phyloP scores from a whole-genome alignment of 2,329 filamentous ascomycete species.

The Thermothelomyces thermophilus region DNA sequence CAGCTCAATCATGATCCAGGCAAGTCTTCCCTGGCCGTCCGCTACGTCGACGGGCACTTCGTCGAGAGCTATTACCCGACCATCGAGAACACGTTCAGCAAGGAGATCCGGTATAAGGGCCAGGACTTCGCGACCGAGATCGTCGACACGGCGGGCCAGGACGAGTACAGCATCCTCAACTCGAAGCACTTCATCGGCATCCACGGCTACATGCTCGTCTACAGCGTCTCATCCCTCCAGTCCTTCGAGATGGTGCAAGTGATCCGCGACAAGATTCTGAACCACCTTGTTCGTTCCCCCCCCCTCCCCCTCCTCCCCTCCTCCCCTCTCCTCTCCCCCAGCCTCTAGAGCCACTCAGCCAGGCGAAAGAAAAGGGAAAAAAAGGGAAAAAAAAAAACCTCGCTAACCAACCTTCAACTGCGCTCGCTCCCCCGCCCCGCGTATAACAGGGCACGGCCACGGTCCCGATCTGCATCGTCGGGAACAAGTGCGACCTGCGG shows the following conservation, averaged over 20 bases:
- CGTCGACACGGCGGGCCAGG: slow-evolving; percentile 96
- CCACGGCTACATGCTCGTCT: slow-evolving; percentile 97
- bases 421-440: background rate
- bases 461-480: slow-evolving; percentile 89
- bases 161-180: slow-evolving; percentile 98
- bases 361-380: too few relatives aligned
- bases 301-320: background rate
- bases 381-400: background rate
- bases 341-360: background rate
- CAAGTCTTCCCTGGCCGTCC: slow-evolving; percentile 94
- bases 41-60: slow-evolving; percentile 95
- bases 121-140: slow-evolving; percentile 96
- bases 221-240: slow-evolving; percentile 89
- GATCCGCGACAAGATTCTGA: slow-evolving; percentile 94
- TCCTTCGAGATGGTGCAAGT: slow-evolving; percentile 97
- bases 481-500: slow-evolving; percentile 92
- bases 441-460: slow-evolving; percentile 72
- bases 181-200: slow-evolving; percentile 99
- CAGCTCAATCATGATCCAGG: slow-evolving; percentile 50
- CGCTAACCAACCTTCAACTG: background rate
- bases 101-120: slow-evolving; percentile 84
- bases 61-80: slow-evolving; percentile 99
- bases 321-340: background rate
- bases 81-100: slow-evolving; percentile 98
- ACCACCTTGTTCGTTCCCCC: slow-evolving; percentile 66